Evolutionary conservation across 192 early-diverging fungal genomes (phyloP).

Genomic region (Linnemannia zychae): DNA sequence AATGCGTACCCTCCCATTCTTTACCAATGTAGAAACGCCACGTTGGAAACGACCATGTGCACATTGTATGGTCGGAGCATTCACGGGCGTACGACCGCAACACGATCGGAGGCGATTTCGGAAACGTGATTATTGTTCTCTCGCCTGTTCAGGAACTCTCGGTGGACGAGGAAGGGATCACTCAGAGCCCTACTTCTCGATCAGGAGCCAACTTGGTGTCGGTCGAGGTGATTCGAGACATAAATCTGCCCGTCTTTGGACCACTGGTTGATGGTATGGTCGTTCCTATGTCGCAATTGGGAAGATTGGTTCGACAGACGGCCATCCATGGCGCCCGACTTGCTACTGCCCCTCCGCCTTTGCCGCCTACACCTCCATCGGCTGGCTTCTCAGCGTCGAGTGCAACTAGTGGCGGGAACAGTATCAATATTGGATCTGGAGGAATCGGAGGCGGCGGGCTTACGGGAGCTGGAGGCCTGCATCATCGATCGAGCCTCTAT

Average conservation of each 20-base stretch:
- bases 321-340: constrained; percentile 78
- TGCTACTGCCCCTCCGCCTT: constrained; percentile 45
- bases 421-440: neutral
- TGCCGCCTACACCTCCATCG: constrained; percentile 46
- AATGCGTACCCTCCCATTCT: neutral
- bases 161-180: constrained; percentile 9
- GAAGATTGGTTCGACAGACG: constrained; percentile 83
- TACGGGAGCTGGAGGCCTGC: neutral
- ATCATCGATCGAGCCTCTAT: constrained; percentile 3
- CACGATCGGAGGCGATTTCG: constrained; percentile 98
- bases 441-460: neutral
- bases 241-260: constrained; percentile 85
- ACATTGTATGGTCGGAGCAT: constrained; percentile 99
- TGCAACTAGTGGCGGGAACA: neutral
- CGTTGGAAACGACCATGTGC: constrained; percentile 98
- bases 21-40: constrained; percentile 81
- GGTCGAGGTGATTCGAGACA: constrained; percentile 62
- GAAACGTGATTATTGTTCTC: constrained; percentile 94
- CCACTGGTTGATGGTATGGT: constrained; percentile 87
- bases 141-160: constrained; percentile 80
- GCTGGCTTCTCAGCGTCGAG: constrained; percentile 3
- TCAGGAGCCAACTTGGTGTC: constrained; percentile 56
- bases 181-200: neutral
- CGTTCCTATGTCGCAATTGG: constrained; percentile 79
- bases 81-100: constrained; percentile 84